phyloP scores from a whole-genome alignment of 371 early-diverging fungal species.

The Agmasoma carcini region DNA sequence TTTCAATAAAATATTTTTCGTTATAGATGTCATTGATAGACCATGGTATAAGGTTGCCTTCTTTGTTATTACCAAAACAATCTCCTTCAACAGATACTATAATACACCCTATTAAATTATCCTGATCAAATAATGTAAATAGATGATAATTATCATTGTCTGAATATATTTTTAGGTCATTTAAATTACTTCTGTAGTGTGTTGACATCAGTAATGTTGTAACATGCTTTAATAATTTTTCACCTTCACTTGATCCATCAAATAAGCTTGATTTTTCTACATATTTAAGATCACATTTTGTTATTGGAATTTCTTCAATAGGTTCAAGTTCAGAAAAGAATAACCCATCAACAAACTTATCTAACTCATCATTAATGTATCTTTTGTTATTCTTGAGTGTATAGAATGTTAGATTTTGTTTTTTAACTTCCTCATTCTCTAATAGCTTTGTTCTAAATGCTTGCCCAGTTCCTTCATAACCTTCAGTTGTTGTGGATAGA shows the following conservation, averaged over 20 bases:
- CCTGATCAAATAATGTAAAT: conserved; percentile 78
- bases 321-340: conserved; percentile 66
- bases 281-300: conserved; percentile 75
- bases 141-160: conserved; percentile 93
- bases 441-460: conserved; percentile 81
- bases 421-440: conserved; percentile 76
- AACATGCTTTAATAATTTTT: conserved; percentile 83
- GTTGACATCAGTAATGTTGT: conserved; percentile 83
- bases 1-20: conserved; percentile 77
- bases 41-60: conserved; percentile 95
- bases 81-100: conserved; percentile 77
- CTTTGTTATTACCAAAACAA: conserved; percentile 57
- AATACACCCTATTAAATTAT: conserved; percentile 67
- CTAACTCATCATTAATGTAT: conserved; percentile 71
- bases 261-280: conserved; percentile 86
- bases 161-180: conserved; percentile 87
- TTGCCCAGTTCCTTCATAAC: conserved; percentile 97
- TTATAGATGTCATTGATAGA: conserved; percentile 78
- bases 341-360: conserved; percentile 81
- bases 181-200: conserved; percentile 97
- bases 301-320: conserved; percentile 65
- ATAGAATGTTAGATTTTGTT: conserved; percentile 63
- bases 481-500: conserved; percentile 94
- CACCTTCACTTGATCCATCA: conserved; percentile 78
- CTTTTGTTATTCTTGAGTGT: conserved; percentile 88